A percentile compares a stretch with the other conserved stretches of the same genome.
Evolutionary conservation across 306 rosid species (phyloP).

Genomic region (Cicer arietinum): DNA sequence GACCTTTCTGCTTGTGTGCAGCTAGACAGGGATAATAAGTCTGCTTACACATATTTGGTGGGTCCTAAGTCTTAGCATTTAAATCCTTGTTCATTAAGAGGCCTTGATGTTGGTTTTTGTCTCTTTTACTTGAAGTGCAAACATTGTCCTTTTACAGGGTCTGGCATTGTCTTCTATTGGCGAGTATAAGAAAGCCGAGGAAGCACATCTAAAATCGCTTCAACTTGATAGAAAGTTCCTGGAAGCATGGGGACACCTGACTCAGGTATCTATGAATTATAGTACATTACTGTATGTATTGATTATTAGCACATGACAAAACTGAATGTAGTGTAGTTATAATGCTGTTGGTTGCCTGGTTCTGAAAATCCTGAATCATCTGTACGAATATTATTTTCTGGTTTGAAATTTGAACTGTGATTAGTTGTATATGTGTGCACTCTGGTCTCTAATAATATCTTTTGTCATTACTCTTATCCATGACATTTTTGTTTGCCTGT

Average conservation of each 20-base stretch:
- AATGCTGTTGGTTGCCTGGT: constrained; percentile 3
- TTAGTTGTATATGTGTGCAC: constrained; percentile 38
- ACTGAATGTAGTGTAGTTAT: constrained; percentile 15
- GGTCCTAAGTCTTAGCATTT: constrained; percentile 45
- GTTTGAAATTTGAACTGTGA: constrained; percentile 26
- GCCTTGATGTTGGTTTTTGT: constrained; percentile 36
- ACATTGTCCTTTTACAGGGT: constrained; percentile 61
- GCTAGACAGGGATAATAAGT: constrained; percentile 72
- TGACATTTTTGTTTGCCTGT: constrained; percentile 12
- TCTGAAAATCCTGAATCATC: constrained; percentile 20
- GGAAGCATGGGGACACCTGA: constrained; percentile 87
- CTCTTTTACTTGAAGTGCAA: constrained; percentile 38
- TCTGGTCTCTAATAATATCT: constrained; percentile 29
- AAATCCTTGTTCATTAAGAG: constrained; percentile 25
- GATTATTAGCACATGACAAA: constrained; percentile 29
- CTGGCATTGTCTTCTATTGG: constrained; percentile 83
- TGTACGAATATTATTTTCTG: constrained; percentile 7
- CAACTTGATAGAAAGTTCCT: constrained; percentile 74
- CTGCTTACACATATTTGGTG: constrained; percentile 88
- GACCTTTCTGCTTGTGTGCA: constrained; percentile 78
- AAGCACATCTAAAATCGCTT: constrained; percentile 81
- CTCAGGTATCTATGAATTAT: constrained; percentile 63
- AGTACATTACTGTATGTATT: background rate
- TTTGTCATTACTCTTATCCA: constrained; percentile 20
- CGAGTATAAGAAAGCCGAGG: constrained; percentile 79